These are phyloP conservation scores for Lachnellula suecica DNA, from an alignment of 2,329 filamentous ascomycete genomes.

Conservation along the genomic window DNA sequence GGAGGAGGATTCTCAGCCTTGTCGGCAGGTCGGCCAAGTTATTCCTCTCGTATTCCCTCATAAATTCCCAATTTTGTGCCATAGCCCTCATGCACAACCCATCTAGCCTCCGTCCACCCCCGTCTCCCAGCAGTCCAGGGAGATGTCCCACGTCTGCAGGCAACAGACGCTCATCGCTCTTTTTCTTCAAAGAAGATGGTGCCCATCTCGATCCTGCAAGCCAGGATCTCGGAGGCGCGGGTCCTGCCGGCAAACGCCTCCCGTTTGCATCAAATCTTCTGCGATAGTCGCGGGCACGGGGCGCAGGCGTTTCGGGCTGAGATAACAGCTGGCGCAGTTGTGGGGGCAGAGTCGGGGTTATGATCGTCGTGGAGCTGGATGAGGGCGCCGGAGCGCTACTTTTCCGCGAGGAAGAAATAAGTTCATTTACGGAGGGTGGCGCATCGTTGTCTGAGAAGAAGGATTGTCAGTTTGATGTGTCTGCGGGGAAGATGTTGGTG, in stretches of 20 bases:
- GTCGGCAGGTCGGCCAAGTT: conserved; percentile 56
- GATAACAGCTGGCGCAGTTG: conserved; percentile 58
- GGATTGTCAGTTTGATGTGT: conserved; percentile 11
- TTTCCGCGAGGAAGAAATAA: conserved; percentile 57
- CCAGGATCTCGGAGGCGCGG: conserved; percentile 61
- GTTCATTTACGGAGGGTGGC: conserved; percentile 54
- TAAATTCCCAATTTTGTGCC: conserved; percentile 53
- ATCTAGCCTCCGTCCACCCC: conserved; percentile 36
- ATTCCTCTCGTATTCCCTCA: conserved; percentile 55
- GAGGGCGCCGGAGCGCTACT: conserved; percentile 34
- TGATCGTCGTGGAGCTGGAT: conserved; percentile 9
- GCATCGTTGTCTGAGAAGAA: conserved; percentile 28
- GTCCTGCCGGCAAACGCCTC: conserved; percentile 54
- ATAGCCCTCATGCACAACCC: conserved; percentile 51
- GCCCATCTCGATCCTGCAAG: conserved; percentile 36
- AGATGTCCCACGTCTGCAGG: conserved; percentile 30
- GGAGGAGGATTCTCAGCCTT: conserved; percentile 49
- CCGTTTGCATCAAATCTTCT: conserved; percentile 48
- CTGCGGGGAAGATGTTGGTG: conserved; percentile 1
- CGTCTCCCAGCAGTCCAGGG: conserved; percentile 38
- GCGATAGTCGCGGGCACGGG: conserved; percentile 40
- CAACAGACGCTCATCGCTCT: conserved; percentile 26
- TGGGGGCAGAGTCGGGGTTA: conserved; percentile 52
- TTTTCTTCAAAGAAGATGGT: conserved; percentile 12
- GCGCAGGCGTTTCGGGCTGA: conserved; percentile 55